phyloP scores from a whole-genome alignment of 108 stramenopile species.

The Skeletonema costatum region DNA sequence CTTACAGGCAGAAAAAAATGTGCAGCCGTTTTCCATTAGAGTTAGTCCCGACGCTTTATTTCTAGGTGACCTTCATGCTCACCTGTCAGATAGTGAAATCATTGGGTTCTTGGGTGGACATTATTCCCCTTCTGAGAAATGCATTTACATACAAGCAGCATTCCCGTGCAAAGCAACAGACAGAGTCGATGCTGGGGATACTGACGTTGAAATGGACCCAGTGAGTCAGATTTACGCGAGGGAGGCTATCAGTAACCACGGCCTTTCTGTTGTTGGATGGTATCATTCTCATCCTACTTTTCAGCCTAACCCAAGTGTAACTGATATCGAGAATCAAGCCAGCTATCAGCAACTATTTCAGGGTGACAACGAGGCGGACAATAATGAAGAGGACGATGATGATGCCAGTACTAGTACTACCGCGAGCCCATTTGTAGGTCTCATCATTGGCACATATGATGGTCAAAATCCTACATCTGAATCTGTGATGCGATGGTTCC shows the following conservation, averaged over 20 bases:
- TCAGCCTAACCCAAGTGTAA: constrained; percentile 49
- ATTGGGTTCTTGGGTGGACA: constrained; percentile 68
- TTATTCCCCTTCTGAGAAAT: constrained; percentile 38
- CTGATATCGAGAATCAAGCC: constrained; percentile 67
- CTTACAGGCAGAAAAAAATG: constrained; percentile 19
- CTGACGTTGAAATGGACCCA: constrained; percentile 78
- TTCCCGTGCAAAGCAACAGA: constrained; percentile 57
- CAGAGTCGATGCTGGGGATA: constrained; percentile 50
- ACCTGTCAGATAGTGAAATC: constrained; percentile 62
- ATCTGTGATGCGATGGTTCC: constrained; percentile 54
- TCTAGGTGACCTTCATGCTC: constrained; percentile 62
- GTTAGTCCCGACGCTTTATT: constrained; percentile 53
- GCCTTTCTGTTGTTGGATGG: constrained; percentile 65
- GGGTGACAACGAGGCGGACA: constrained; percentile 17
- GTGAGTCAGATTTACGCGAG: constrained; percentile 52
- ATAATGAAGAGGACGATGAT: constrained; percentile 17
- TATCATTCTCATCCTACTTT: constrained; percentile 50
- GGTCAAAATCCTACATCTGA: constrained; percentile 31
- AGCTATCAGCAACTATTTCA: constrained; percentile 56
- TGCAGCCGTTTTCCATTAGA: constrained; percentile 38
- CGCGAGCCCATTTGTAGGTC: constrained; percentile 51
- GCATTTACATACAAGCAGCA: constrained; percentile 59
- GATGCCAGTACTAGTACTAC: constrained; percentile 3
- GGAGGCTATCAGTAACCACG: constrained; percentile 45
- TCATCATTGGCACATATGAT: constrained; percentile 63